A percentile compares a stretch with the other conserved stretches of the same genome.
These are phyloP conservation scores for Candida sakaeoensis DNA, from an alignment of 805 yeast genomes.

Conservation along the genomic window DNA sequence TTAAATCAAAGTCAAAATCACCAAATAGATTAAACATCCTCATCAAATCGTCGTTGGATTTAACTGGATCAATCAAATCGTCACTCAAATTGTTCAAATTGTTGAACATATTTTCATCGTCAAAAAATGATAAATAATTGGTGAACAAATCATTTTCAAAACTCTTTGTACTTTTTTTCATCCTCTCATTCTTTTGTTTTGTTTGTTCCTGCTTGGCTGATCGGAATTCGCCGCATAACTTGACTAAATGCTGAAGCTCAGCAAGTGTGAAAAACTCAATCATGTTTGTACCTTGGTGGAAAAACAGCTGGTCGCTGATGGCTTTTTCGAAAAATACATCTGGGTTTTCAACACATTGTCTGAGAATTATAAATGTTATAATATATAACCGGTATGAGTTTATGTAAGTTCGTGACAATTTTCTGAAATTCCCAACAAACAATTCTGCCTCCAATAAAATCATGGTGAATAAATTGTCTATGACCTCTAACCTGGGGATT, in stretches of 20 bases:
- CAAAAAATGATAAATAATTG: conserved; percentile 5
- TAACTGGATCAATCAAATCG: conserved; percentile 9
- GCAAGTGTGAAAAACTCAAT: conserved; percentile 31
- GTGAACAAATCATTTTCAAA: neutral
- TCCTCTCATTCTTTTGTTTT: conserved; percentile 6
- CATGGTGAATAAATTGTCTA: conserved; percentile 28
- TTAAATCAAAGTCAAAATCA: conserved; percentile 20
- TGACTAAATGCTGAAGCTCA: conserved; percentile 34
- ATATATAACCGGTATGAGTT: conserved; percentile 40
- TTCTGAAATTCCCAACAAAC: conserved; percentile 40
- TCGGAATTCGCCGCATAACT: conserved; percentile 37
- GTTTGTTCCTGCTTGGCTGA: conserved; percentile 29
- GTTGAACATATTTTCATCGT: conserved; percentile 8
- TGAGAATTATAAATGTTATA: conserved; percentile 37
- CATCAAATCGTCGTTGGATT: conserved; percentile 30
- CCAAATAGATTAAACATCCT: conserved; percentile 35
- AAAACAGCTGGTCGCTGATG: conserved; percentile 21
- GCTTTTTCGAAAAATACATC: conserved; percentile 32
- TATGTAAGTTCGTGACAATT: conserved; percentile 33
- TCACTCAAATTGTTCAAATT: conserved; percentile 12
- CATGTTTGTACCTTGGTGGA: conserved; percentile 37
- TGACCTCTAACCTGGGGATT: conserved; percentile 25
- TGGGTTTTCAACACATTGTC: conserved; percentile 40
- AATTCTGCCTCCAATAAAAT: conserved; percentile 37
- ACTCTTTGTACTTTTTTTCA: conserved; percentile 6